phyloP scores from a whole-genome alignment of 495 filamentous ascomycete genomes.

The Penicillium diatomitis region DNA sequence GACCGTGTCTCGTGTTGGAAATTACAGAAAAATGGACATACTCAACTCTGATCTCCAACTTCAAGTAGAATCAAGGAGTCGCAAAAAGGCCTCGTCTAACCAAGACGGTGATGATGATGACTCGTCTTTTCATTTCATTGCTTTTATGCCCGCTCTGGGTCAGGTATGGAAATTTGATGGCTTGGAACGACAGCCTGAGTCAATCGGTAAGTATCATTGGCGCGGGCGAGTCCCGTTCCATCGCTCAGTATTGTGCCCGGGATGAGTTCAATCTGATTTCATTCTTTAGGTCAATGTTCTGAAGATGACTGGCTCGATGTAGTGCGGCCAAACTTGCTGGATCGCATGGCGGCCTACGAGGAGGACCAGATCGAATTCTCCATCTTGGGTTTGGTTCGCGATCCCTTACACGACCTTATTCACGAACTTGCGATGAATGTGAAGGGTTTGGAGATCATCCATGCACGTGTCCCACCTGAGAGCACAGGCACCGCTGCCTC shows the following conservation, averaged over 20 bases:
- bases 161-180: conserved; percentile 88
- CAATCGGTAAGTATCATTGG: conserved; percentile 46
- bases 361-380: conserved; percentile 50
- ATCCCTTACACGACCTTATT: conserved; percentile 38
- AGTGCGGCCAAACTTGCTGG: conserved; percentile 36
- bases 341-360: conserved; percentile 44
- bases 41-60: conserved; percentile 65
- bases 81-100: conserved; percentile 28
- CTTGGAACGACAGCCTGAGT: conserved; percentile 61
- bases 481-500: not conserved
- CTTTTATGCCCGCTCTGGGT: conserved; percentile 69
- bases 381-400: conserved; percentile 43
- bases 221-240: not conserved
- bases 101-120: conserved; percentile 36
- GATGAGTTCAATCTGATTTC: not conserved
- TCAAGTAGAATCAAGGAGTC: conserved; percentile 46
- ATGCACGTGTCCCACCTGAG: conserved; percentile 20
- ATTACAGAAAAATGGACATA: conserved; percentile 63
- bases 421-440: conserved; percentile 40
- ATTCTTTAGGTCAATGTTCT: conserved; percentile 23
- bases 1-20: not conserved
- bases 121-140: conserved; percentile 74
- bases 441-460: conserved; percentile 26
- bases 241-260: too few relatives aligned
- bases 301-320: conserved; percentile 43